These are phyloP conservation scores for Pythium aquatile DNA, from an alignment of 352 stramenopile species.

Conservation along the genomic window DNA sequence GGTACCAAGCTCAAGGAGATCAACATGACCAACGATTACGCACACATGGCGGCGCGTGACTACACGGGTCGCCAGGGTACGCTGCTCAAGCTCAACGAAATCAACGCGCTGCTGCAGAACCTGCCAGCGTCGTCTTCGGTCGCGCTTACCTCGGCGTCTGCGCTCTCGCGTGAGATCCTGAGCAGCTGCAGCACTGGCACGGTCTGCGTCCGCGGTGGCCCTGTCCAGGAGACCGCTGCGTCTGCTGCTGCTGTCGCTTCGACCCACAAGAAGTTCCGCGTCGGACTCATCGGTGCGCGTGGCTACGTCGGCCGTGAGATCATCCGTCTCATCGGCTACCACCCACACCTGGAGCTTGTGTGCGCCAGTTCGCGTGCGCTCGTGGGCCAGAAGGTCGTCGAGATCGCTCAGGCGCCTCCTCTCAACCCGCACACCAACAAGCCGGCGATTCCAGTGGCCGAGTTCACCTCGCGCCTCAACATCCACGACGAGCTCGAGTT, in stretches of 20 bases:
- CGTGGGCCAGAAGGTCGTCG: constrained; percentile 72
- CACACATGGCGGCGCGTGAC: constrained; percentile 68
- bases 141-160: constrained; percentile 78
- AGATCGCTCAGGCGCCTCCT: constrained; percentile 67
- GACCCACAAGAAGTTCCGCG: constrained; percentile 55
- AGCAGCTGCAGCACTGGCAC: constrained; percentile 84
- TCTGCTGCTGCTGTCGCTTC: constrained; percentile 20
- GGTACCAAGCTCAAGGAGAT: constrained; percentile 82
- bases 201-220: constrained; percentile 70
- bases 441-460: constrained; percentile 47
- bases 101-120: constrained; percentile 78
- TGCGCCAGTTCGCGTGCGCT: constrained; percentile 83
- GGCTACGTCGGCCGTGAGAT: constrained; percentile 88
- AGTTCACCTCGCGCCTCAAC: constrained; percentile 37
- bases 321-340: constrained; percentile 75
- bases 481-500: constrained; percentile 80
- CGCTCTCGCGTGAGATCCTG: constrained; percentile 82
- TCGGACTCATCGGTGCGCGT: constrained; percentile 83
- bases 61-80: constrained; percentile 89
- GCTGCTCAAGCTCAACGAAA: constrained; percentile 91
- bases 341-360: constrained; percentile 79
- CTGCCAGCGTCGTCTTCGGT: constrained; percentile 80
- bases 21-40: constrained; percentile 81
- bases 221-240: constrained; percentile 4
- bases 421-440: constrained; percentile 83